A percentile compares a stretch with the other conserved stretches of the same genome.
Evolutionary conservation across 2,329 filamentous ascomycete species (phyloP).

Genomic region (Knoxdaviesia proteae): DNA sequence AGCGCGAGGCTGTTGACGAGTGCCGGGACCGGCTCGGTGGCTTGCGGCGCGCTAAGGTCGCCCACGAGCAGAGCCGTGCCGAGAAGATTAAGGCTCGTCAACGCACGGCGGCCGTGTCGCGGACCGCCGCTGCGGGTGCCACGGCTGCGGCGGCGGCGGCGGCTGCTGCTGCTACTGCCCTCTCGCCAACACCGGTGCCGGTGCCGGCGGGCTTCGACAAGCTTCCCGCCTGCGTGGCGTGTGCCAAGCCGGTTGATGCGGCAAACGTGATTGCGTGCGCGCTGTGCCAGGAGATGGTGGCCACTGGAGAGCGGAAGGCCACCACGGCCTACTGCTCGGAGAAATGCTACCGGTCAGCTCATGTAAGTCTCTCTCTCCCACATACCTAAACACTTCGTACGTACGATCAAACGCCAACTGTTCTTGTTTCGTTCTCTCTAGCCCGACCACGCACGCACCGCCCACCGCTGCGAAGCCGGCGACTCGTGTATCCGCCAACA

Average conservation of each 20-base stretch:
- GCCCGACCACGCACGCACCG: slow-evolving; percentile 2
- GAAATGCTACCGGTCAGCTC: slow-evolving; percentile 17
- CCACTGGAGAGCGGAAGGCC: slow-evolving; percentile 14
- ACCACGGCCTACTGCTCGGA: slow-evolving; percentile 24
- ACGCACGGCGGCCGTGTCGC: no score
- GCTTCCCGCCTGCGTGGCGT: slow-evolving; percentile 19
- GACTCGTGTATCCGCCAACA: slow-evolving; percentile 2
- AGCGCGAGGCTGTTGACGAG: slow-evolving; percentile 11
- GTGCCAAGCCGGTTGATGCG: slow-evolving; percentile 13
- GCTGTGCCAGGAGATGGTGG: slow-evolving; percentile 21
- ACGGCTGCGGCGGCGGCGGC: no score
- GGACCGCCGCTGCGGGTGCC: no score
- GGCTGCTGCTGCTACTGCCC: no score
- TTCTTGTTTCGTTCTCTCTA: not conserved
- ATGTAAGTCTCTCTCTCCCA: slow-evolving; percentile 14
- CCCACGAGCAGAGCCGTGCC: slow-evolving; percentile 23
- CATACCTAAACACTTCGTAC: not conserved
- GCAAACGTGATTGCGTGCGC: slow-evolving; percentile 20
- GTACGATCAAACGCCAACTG: not conserved
- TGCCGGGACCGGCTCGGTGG: slow-evolving; percentile 21
- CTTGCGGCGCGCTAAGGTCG: slow-evolving; percentile 24
- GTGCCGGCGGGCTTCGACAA: slow-evolving; percentile 15
- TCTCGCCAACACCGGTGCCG: not conserved
- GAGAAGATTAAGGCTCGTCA: slow-evolving; percentile 13
- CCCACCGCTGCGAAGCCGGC: slow-evolving; percentile 5